These are phyloP conservation scores for Alternaria longipes DNA, from an alignment of 2,329 filamentous ascomycete species.

Conservation along the genomic window DNA sequence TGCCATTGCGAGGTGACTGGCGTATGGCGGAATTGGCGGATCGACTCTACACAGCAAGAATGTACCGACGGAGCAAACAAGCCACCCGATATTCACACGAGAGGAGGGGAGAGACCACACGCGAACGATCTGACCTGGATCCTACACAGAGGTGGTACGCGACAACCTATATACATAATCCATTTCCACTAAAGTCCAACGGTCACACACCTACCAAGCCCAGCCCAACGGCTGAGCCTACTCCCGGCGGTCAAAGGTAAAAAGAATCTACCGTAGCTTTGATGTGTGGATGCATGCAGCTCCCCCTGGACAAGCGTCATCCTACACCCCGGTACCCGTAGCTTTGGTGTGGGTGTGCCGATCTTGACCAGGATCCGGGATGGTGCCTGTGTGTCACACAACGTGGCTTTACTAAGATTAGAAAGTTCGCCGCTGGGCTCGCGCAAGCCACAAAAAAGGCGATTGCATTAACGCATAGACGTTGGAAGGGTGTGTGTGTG, in stretches of 20 bases:
- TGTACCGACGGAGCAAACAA: neutral
- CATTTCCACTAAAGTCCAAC: neutral
- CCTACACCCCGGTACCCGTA: neutral
- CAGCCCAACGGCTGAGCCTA: neutral
- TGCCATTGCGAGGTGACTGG: conserved; percentile 16
- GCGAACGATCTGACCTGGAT: neutral
- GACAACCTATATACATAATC: conserved; percentile 7
- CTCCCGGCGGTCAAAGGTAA: conserved; percentile 4
- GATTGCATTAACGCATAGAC: neutral
- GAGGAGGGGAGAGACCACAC: neutral
- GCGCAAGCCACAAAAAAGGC: neutral
- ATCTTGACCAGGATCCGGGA: neutral
- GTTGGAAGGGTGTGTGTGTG: too few relatives aligned
- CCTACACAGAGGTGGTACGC: neutral
- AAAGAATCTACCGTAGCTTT: neutral
- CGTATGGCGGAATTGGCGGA: neutral
- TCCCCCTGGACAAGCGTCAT: neutral
- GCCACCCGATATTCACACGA: neutral
- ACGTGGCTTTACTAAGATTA: conserved; percentile 14
- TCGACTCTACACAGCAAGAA: neutral
- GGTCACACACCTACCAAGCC: neutral
- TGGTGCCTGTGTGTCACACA: neutral
- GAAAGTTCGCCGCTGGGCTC: conserved; percentile 11
- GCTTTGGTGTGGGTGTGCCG: conserved; percentile 1
- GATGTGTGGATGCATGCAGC: neutral